Evolutionary conservation across 148 eudicot species (phyloP), one percentile per base, ranked within the genome.

Genomic region (Silene latifolia): DNA sequence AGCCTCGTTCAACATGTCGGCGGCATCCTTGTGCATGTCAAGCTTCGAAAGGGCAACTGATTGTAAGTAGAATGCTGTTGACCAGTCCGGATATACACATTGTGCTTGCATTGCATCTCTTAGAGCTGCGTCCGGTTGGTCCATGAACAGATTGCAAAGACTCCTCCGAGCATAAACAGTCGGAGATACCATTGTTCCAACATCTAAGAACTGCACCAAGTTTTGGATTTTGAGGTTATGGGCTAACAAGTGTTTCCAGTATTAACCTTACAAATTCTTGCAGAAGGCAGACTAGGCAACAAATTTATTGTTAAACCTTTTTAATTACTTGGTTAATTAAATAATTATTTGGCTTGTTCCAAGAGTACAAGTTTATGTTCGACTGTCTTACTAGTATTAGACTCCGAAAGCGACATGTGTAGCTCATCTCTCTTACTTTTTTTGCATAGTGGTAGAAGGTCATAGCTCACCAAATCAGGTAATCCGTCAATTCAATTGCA

Each of bases 21-120:
- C 92, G 21, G 97, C 95, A 77, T 93, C 97, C 63, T 91, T 89
- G 79, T 91, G 88, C 98, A 93, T 93, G 78, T 87, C 89, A 9
- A 93, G 90, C 76, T 93, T 93, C 29, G 98, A 86, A 27, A 93
- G 91, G 69, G 98, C 97, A 46, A 91, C 98, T 8, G 98, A 80
- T 80, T 93, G 98, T 91, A 93, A 81, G 79, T 93, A 93, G 84
- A 93, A 93, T 25, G 98, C 97, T 7, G 98, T 91, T 15, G 98
- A 85, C 97, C 98, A 93, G 39, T 91, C 98, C 0, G 97, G 91
- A 68, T 88, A 88, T 7, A 91, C 84, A 39, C 93, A 88, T 72
- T 93, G 97, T 35, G 98, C 98, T 83, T 93, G 98, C 98, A 93
- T 93, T 29, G 93, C 98, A 57, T 93, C 97, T 72, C 98, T 77